Conservation (phyloP, 2,329 filamentous ascomycete species). For the Lasiodiplodia citricola region DNA sequence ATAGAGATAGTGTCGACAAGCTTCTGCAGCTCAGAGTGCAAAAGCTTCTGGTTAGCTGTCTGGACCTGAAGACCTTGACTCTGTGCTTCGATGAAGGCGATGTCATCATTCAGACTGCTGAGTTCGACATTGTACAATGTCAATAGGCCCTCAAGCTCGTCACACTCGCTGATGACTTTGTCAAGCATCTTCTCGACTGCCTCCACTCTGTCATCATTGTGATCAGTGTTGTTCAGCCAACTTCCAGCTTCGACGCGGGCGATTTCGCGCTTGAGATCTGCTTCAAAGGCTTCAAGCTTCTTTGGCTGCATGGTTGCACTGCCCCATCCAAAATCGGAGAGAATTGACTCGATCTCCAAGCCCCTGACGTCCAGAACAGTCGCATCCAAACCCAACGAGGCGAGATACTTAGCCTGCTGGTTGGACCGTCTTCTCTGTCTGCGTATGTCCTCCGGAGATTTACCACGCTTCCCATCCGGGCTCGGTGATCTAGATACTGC, state of each 20-base stretch:
- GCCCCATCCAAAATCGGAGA: conserved; percentile 89
- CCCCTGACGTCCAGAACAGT: conserved; percentile 76
- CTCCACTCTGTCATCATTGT: conserved; percentile 88
- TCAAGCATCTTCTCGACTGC: conserved; percentile 87
- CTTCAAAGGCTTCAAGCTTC: conserved; percentile 79
- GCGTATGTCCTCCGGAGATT: conserved; percentile 53
- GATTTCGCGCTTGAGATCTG: conserved; percentile 84
- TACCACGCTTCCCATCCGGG: conserved; percentile 39
- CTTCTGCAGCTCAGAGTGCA: conserved; percentile 86
- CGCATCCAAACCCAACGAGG: conserved; percentile 77
- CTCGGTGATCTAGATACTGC: conserved; percentile 45
- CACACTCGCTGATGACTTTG: conserved; percentile 89
- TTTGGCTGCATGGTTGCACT: conserved; percentile 75
- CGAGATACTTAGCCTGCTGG: conserved; percentile 79
- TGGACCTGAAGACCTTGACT: conserved; percentile 96
- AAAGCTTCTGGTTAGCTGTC: conserved; percentile 92
- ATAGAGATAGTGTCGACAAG: conserved; percentile 93
- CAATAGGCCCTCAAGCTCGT: conserved; percentile 91
- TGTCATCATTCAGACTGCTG: conserved; percentile 91
- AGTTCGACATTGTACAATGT: conserved; percentile 95
- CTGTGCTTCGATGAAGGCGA: conserved; percentile 96
- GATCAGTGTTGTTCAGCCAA: conserved; percentile 82
- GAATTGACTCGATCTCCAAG: conserved; percentile 78
- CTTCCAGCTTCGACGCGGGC: conserved; percentile 90
- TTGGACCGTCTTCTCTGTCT: conserved; percentile 69